Evolutionary conservation across 2,329 filamentous ascomycete genomes (phyloP).

Genomic region (Ophiostoma himal-ulmi): DNA sequence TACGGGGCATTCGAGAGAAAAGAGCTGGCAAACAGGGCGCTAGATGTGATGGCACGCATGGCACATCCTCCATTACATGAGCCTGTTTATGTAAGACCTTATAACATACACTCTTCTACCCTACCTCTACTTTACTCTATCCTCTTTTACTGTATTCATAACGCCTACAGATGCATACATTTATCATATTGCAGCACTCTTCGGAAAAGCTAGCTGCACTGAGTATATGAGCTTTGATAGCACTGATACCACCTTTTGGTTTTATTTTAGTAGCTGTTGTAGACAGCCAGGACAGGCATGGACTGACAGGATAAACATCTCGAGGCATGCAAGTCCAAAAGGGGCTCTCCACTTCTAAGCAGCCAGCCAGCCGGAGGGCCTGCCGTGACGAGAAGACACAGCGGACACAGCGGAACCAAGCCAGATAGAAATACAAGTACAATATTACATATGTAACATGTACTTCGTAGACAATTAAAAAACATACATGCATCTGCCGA

Average conservation of each 20-base stretch:
- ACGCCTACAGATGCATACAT: not conserved
- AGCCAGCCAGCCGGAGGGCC: conserved; percentile 14
- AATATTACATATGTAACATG: conserved; percentile 4
- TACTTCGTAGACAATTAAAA: not conserved
- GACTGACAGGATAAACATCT: not conserved
- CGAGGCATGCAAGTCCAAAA: not conserved
- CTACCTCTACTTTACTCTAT: not conserved
- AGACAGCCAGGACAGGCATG: not conserved
- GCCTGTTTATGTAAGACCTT: not conserved
- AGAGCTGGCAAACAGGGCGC: not conserved
- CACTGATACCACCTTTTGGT: not conserved
- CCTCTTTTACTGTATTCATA: not conserved
- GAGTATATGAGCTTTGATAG: not conserved
- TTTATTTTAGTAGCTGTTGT: not conserved
- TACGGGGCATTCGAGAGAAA: not conserved
- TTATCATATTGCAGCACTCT: conserved; percentile 8
- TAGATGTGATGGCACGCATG: too few relatives aligned
- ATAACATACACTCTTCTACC: not conserved
- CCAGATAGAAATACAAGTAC: not conserved
- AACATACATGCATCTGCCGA: not conserved
- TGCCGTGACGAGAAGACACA: conserved; percentile 10
- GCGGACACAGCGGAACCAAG: conserved; percentile 10
- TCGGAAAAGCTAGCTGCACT: not conserved
- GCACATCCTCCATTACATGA: not conserved
- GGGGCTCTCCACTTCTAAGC: conserved; percentile 2